Evolutionary conservation across 1,284 basidiomycete genomes (phyloP).

Genomic region (Mycocalia duriaeana): DNA sequence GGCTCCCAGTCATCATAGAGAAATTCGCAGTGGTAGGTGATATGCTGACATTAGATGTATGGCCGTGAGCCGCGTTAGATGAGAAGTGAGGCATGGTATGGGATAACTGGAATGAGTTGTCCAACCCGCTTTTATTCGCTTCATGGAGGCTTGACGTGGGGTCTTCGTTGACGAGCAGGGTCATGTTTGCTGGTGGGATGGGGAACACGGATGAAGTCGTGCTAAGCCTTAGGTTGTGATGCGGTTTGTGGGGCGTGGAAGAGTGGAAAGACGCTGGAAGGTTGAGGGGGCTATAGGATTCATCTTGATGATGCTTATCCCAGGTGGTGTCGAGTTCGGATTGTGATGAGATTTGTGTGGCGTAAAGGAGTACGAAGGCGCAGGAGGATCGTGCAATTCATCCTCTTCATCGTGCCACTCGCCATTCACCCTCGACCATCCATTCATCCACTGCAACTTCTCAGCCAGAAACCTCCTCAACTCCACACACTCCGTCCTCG

Average conservation of each 20-base stretch:
- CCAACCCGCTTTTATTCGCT: background rate
- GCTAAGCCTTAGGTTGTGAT: slow-evolving; percentile 42
- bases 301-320: background rate
- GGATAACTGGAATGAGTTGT: background rate
- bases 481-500: slow-evolving; percentile 28
- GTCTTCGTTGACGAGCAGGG: slow-evolving; percentile 58
- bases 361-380: background rate
- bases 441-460: slow-evolving; percentile 26
- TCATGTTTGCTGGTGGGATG: slow-evolving; percentile 64
- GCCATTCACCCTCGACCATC: slow-evolving; percentile 1
- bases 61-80: slow-evolving; percentile 15
- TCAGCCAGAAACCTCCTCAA: slow-evolving; percentile 24
- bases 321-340: background rate
- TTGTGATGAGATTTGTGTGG: background rate
- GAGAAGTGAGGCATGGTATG: background rate
- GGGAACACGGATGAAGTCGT: slow-evolving; percentile 63
- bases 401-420: background rate
- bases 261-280: slow-evolving; percentile 24
- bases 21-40: slow-evolving; percentile 59
- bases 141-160: slow-evolving; percentile 5
- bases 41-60: slow-evolving; percentile 32
- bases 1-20: slow-evolving; percentile 60
- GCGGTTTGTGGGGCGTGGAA: slow-evolving; percentile 11
- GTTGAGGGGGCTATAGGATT: background rate
- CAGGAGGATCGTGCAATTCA: background rate